These are phyloP conservation scores for Claviceps paspali DNA, from an alignment of 2,329 filamentous ascomycete genomes.

Conservation along the genomic window DNA sequence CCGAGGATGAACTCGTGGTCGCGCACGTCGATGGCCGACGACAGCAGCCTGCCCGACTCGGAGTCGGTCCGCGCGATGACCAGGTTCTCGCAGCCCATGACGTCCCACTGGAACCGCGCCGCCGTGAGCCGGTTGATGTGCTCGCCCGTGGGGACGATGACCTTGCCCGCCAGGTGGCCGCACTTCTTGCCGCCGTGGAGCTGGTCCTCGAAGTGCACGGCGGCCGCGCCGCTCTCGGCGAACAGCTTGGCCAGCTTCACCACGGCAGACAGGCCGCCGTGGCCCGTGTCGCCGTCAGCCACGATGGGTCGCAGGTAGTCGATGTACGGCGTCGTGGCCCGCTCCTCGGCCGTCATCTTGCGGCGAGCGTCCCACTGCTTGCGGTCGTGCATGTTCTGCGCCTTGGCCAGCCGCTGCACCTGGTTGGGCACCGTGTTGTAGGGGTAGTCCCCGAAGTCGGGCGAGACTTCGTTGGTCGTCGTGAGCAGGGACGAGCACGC, in stretches of 20 bases:
- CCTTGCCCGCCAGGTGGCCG: slow-evolving; percentile 90
- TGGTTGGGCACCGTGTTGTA: slow-evolving; percentile 99
- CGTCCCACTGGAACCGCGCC: slow-evolving; percentile 91
- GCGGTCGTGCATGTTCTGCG: slow-evolving; percentile 90
- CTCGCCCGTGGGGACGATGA: slow-evolving; percentile 82
- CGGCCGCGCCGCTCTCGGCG: slow-evolving; percentile 89
- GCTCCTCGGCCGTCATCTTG: slow-evolving; percentile 59
- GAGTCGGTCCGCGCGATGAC: slow-evolving; percentile 92
- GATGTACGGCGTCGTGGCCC: slow-evolving; percentile 62
- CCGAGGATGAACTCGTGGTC: slow-evolving; percentile 97
- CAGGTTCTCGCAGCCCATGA: slow-evolving; percentile 92
- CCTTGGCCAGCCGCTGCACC: slow-evolving; percentile 89
- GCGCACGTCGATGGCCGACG: slow-evolving; percentile 78
- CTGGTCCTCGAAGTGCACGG: slow-evolving; percentile 96
- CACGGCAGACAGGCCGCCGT: slow-evolving; percentile 83
- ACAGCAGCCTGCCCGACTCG: slow-evolving; percentile 81
- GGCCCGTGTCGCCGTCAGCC: slow-evolving; percentile 90
- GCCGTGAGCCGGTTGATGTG: slow-evolving; percentile 93
- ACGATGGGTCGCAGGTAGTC: slow-evolving; percentile 93
- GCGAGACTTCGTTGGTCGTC: slow-evolving; percentile 89
- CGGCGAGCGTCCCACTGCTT: slow-evolving; percentile 83
- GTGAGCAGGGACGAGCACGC: slow-evolving; percentile 90
- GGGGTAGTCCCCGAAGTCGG: slow-evolving; percentile 96
- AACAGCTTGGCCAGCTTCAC: slow-evolving; percentile 95
- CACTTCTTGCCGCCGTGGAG: slow-evolving; percentile 98